phyloP scores from a whole-genome alignment of 2,329 filamentous ascomycete species.

The Chaetomium sp. region DNA sequence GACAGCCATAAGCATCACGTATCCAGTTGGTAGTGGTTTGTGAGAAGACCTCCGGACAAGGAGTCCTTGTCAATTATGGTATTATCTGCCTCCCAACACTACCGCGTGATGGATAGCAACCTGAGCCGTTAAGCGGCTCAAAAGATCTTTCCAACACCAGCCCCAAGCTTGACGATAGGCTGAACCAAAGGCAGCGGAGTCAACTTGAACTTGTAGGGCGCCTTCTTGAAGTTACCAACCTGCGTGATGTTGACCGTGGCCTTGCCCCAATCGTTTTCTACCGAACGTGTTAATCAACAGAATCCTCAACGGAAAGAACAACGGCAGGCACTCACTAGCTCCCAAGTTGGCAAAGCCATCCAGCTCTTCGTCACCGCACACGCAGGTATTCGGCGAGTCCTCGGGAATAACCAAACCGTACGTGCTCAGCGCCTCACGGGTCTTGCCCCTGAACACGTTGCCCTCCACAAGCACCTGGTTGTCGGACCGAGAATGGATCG shows the following conservation, averaged over 20 bases:
- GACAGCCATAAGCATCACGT: no score
- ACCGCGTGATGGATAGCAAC: background rate
- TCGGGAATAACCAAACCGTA: conserved; percentile 58
- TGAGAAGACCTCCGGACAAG: background rate
- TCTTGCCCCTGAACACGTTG: conserved; percentile 52
- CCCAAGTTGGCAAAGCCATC: conserved; percentile 58
- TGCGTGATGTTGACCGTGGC: conserved; percentile 55
- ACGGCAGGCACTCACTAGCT: conserved; percentile 46
- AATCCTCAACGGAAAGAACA: background rate
- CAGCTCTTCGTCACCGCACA: conserved; percentile 56
- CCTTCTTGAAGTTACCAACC: conserved; percentile 51
- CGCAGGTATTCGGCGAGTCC: conserved; percentile 56
- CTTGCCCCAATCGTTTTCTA: conserved; percentile 52
- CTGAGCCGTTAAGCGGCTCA: background rate
- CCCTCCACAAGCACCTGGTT: conserved; percentile 54
- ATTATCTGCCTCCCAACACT: background rate
- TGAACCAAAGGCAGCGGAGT: conserved; percentile 49
- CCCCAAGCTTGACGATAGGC: conserved; percentile 46
- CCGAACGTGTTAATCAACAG: conserved; percentile 1
- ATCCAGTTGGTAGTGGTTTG: no score
- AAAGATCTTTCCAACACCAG: conserved; percentile 49
- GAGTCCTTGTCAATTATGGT: background rate
- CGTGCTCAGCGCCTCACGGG: conserved; percentile 53
- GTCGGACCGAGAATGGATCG: conserved; percentile 51
- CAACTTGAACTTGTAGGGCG: conserved; percentile 52